Evolutionary conservation across 352 stramenopile genomes (phyloP).

Genomic region (Phytophthora cajani): DNA sequence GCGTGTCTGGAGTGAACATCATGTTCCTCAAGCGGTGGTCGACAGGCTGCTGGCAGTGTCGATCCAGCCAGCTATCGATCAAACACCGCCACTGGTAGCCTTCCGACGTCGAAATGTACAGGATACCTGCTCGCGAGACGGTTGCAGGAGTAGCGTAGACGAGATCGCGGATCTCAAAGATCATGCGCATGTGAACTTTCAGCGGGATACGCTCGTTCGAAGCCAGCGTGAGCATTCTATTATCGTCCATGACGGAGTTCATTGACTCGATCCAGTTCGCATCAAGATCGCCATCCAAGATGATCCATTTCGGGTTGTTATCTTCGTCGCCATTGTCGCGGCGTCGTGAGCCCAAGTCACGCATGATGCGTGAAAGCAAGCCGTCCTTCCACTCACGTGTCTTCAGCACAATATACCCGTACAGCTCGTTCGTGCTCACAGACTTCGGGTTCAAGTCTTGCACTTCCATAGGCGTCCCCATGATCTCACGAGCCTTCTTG

Average conservation of each 20-base stretch:
- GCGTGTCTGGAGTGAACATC: constrained; percentile 80
- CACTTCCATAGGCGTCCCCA: constrained; percentile 89
- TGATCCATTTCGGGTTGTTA: constrained; percentile 97
- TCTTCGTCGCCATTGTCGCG: constrained; percentile 90
- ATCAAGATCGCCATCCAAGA: constrained; percentile 97
- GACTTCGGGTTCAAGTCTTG: constrained; percentile 96
- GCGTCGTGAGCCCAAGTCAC: constrained; percentile 91
- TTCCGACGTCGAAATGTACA: constrained; percentile 96
- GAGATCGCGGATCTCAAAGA: constrained; percentile 97
- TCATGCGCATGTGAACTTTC: constrained; percentile 97
- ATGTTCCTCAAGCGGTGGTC: constrained; percentile 78
- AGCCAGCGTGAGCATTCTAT: constrained; percentile 96
- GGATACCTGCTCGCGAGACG: constrained; percentile 94
- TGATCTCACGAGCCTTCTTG: constrained; percentile 86
- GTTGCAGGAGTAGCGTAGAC: constrained; percentile 96
- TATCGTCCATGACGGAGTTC: constrained; percentile 98
- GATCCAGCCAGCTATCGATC: constrained; percentile 93
- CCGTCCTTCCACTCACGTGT: constrained; percentile 97
- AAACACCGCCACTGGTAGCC: constrained; percentile 96
- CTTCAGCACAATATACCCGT: constrained; percentile 95
- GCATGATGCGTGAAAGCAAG: constrained; percentile 95
- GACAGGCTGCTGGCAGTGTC: constrained; percentile 65
- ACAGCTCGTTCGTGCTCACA: constrained; percentile 96
- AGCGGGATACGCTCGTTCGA: constrained; percentile 97
- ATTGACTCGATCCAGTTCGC: constrained; percentile 98